These are phyloP conservation scores for Parsonsia alboflavescens DNA, from an alignment of 257 asterid species.

Conservation along the genomic window DNA sequence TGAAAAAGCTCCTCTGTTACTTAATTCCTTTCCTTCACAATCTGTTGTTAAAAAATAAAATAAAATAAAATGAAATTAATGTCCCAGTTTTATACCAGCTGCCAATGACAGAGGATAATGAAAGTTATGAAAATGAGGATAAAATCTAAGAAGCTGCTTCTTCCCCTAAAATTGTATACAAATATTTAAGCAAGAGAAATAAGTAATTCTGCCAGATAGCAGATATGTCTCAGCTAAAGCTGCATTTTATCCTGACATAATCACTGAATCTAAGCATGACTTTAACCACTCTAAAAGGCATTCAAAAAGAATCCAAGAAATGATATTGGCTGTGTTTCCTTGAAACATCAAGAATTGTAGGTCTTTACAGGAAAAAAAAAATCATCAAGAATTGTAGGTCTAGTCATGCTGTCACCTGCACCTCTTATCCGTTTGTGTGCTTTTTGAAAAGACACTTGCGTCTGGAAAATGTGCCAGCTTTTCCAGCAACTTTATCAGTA, in stretches of 20 bases:
- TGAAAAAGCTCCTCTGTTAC: conserved; percentile 20
- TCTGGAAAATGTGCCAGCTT: neutral
- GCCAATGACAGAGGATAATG: neutral
- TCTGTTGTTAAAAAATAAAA: conserved; percentile 31
- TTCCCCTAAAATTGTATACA: neutral
- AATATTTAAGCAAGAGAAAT: neutral
- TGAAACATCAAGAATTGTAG: no score
- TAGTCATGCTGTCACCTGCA: neutral
- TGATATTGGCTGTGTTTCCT: neutral
- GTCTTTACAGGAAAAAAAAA: no score
- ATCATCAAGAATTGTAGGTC: neutral
- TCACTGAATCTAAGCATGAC: neutral
- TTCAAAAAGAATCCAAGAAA: neutral
- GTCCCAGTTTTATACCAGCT: conserved; percentile 5
- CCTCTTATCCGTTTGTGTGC: neutral
- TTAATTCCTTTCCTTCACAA: conserved; percentile 18
- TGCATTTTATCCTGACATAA: neutral
- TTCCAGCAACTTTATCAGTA: neutral
- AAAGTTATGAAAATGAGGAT: neutral
- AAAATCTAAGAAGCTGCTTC: neutral
- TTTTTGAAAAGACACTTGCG: no score
- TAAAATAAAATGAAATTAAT: conserved; percentile 10
- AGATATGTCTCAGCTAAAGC: neutral
- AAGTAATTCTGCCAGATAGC: neutral
- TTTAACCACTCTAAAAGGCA: neutral